Percentiles rank a stretch among this genome's conserved stretches.
Evolutionary conservation across 2,329 filamentous ascomycete species (phyloP).

Genomic region (Trichophyton simii): DNA sequence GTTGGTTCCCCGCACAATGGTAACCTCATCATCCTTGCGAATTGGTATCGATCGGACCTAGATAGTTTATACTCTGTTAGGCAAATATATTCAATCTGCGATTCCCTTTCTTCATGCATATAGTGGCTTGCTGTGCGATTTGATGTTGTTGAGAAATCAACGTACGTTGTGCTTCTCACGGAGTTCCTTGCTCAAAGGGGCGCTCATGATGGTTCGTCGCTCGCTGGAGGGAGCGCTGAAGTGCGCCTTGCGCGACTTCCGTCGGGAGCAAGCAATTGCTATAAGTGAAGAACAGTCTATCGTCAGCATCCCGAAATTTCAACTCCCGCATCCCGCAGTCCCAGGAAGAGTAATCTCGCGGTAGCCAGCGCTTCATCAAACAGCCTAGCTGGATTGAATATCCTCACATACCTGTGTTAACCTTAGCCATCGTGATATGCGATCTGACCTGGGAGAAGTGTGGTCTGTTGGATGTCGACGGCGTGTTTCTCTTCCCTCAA

Average conservation of each 20-base stretch:
- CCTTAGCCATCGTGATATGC: constrained; percentile 19
- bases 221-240: constrained; percentile 89
- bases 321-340: not conserved
- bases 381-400: not conserved
- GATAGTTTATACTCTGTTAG: not conserved
- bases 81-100: not conserved
- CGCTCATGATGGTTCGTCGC: constrained; percentile 94
- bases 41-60: constrained; percentile 91
- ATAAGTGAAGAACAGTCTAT: constrained; percentile 1
- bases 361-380: not conserved
- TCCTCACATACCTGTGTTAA: constrained; percentile 20
- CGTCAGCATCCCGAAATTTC: not conserved
- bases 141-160: not conserved
- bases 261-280: constrained; percentile 59
- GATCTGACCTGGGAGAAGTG: constrained; percentile 11
- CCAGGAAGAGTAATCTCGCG: not conserved
- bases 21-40: constrained; percentile 95
- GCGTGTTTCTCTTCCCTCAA: constrained; percentile 6
- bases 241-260: constrained; percentile 98
- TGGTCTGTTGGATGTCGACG: constrained; percentile 5
- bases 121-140: not conserved
- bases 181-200: constrained; percentile 90
- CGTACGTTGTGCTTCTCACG: constrained; percentile 97
- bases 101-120: not conserved
- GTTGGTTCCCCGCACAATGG: constrained; percentile 80